Evolutionary conservation across 2,329 filamentous ascomycete species (phyloP), one percentile per base, ranked within the genome.

Genomic region (Pezicula neosporulosa): DNA sequence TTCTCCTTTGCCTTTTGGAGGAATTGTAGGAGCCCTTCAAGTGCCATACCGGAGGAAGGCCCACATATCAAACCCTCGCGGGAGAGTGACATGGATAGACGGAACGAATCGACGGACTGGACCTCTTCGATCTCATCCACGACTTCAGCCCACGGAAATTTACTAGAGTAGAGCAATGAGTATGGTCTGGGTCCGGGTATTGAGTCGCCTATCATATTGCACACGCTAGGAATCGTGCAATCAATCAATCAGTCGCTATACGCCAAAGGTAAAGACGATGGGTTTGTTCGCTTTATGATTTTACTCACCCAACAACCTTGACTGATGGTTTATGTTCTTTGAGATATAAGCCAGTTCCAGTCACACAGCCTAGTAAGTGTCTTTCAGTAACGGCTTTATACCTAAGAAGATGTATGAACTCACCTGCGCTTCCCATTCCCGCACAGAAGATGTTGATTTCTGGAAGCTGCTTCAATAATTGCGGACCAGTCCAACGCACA

Each of bases 401-500:
- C 83, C 1, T 80, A 80, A 74, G n/a, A n/a, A n/a, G n/a, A n/a
- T n/a, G n/a, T n/a, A n/a, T n/a, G n/a, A n/a, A n/a, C n/a, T n/a
- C n/a, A n/a, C n/a, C n/a, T n/a, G n/a, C n/a, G n/a, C n/a, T n/a
- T n/a, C n/a, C n/a, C n/a, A 83, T 77, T 1, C 77, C 76, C 1
- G 77, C 72, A 51, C 78, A 82, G 16, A 83, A 68, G 2, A 83
- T 60, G 36, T 74, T 77, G 53, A 82, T 80, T 43, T 80, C 72
- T 0, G 79, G 80, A 1, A 82, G 60, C 47, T 83, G 80, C 48
- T 68, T 72, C 47, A 75, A 68, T 15, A 83, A 80, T 55, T 83
- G 80, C 0, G 79, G 76, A 0, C 80, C 80, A 0, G 80, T 83
- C 80, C 79, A 83, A n/a, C 73, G 73, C 13, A 78, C 64, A 54